Evolutionary conservation across 345 rosid species (phyloP).

Genomic region (Cardamine resedifolia): DNA sequence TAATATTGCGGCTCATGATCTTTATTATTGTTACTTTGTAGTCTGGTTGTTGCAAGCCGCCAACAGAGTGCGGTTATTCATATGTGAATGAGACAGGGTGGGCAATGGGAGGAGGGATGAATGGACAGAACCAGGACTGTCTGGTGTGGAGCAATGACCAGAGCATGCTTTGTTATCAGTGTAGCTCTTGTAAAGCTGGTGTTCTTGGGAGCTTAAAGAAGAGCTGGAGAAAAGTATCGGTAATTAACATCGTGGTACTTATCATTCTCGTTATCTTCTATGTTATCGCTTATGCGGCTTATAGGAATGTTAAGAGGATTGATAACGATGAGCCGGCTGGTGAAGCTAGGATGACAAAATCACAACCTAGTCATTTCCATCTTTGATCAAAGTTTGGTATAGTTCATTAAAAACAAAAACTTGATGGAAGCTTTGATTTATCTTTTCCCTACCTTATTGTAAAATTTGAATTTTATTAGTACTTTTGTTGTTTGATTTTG

Average conservation of each 20-base stretch:
- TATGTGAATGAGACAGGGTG: constrained; percentile 79
- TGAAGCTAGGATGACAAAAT: constrained; percentile 79
- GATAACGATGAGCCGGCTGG: constrained; percentile 87
- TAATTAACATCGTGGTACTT: constrained; percentile 74
- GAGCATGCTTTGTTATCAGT: constrained; percentile 61
- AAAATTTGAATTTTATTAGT: neutral
- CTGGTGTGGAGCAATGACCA: constrained; percentile 74
- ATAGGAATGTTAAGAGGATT: constrained; percentile 75
- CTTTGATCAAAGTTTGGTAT: constrained; percentile 35
- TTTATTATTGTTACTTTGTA: constrained; percentile 26
- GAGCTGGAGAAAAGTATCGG: constrained; percentile 97
- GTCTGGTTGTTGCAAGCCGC: constrained; percentile 99
- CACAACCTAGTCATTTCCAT: constrained; percentile 70
- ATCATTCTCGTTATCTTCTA: constrained; percentile 79
- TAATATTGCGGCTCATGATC: neutral
- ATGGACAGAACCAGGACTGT: constrained; percentile 56
- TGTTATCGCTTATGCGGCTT: constrained; percentile 78
- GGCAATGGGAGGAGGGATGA: constrained; percentile 47
- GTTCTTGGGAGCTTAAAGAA: constrained; percentile 84
- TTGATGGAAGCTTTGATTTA: constrained; percentile 11
- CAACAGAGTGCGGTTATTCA: constrained; percentile 66
- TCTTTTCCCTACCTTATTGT: constrained; percentile 12
- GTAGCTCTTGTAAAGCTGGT: constrained; percentile 91
- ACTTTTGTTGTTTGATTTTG: constrained; percentile 3
- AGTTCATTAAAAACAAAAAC: neutral